Evolutionary conservation across 176 grass and related monocot genomes (phyloP), one percentile per base, ranked within the genome.

Genomic region (Eleusine coracana): DNA sequence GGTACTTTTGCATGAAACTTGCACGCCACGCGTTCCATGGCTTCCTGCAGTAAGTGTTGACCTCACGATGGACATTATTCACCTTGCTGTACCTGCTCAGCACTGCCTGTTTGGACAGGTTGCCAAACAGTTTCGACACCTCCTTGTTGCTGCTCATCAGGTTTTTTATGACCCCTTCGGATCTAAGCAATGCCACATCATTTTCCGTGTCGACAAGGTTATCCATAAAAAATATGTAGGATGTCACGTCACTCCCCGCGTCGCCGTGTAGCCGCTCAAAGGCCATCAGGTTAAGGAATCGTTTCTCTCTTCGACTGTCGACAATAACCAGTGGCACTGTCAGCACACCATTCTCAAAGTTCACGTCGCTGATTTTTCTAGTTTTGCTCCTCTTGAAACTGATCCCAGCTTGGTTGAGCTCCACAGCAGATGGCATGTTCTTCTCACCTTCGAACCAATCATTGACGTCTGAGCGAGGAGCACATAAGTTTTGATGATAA

Each of bases 211-310:
- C 28, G 27, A 86, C 81, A 36, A 88, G 82, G 52, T 80, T 88
- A 62, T 90, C 91, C 88, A 93, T 86, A 80, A 92, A 92, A 73
- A 89, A 72, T 6, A 89, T 44, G 15, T 89, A 92, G 3, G 75
- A 70, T 0, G 80, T 89, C 20, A 87, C 64, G 17, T 89, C 80
- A 52, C 45, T 83, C 14, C 90, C 80, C 4, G 80, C 75, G 18
- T 34, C 29, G 14, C 71, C 42, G 28, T 92, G 83, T 20, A 92
- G 83, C 23, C 80, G 68, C 64, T 92, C 87, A 27, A 89, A 92
- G 21, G 84, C 90, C 87, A 84, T 89, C 17, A 89, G 29, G 70
- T 92, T 89, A 31, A 92, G 83, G 51, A 89, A 87, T 2, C 0
- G 3, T 10, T 51, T 51, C 49, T 51, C 49, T 3, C 12, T 10